Percentiles rank a stretch among this genome's conserved stretches.
Evolutionary conservation across 2,329 filamentous ascomycete species (phyloP).

Genomic region (Albifimbria verrucaria): DNA sequence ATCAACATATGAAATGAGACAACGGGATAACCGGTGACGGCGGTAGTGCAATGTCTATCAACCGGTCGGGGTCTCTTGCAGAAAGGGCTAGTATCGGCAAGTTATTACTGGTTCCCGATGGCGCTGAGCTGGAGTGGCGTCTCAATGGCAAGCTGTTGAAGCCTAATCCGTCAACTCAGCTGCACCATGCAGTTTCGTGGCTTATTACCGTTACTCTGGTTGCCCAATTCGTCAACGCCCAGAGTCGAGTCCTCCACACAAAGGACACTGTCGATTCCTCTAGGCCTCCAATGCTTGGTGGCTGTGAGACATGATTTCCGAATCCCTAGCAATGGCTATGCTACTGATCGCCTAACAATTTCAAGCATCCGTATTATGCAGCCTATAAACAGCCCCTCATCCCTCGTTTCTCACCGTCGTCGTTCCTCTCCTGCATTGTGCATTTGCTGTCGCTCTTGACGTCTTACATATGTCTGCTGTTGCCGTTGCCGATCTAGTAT

Average conservation of each 20-base stretch:
- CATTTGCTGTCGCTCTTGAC: background rate
- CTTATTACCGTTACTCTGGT: background rate
- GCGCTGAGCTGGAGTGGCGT: no score
- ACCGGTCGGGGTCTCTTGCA: no score
- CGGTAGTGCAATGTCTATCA: no score
- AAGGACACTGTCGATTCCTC: no score
- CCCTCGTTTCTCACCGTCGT: background rate
- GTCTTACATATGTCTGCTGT: background rate
- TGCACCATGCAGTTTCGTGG: background rate
- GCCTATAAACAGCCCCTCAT: background rate
- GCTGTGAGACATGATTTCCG: background rate
- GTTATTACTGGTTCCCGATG: no score
- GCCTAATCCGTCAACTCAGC: background rate
- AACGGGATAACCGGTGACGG: no score
- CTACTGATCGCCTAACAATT: background rate
- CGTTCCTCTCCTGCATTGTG: background rate
- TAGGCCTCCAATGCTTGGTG: no score
- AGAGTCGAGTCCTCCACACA: background rate
- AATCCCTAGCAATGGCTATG: background rate
- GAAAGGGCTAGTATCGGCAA: no score
- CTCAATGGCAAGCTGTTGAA: background rate
- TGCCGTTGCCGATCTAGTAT: constrained; percentile 3
- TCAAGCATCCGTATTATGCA: background rate
- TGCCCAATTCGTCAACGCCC: background rate
- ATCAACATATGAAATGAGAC: no score